phyloP scores from a whole-genome alignment of 495 filamentous ascomycete genomes.

The Hamigera avellanea region DNA sequence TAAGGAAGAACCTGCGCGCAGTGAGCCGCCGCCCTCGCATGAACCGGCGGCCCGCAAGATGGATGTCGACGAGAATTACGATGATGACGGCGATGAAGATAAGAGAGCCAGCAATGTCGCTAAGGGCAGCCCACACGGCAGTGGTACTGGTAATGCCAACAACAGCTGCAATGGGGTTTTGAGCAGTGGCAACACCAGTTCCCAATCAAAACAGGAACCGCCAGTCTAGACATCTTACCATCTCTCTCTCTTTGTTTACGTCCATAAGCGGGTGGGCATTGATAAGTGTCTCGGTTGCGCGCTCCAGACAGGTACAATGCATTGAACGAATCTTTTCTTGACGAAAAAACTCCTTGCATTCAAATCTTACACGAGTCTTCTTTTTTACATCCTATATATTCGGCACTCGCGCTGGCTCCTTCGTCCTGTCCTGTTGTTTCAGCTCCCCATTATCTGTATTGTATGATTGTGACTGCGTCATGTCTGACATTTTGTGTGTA shows the following conservation, averaged over 20 bases:
- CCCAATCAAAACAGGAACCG: constrained; percentile 24
- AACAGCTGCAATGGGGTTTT: constrained; percentile 19
- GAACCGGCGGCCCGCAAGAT: constrained; percentile 88
- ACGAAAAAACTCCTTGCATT: too few species aligned
- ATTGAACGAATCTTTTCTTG: too few species aligned
- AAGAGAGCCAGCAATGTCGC: constrained; percentile 41
- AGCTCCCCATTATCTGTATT: constrained; percentile 11
- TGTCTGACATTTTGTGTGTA: background rate
- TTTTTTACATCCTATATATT: too few species aligned
- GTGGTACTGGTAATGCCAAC: constrained; percentile 18
- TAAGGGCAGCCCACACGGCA: constrained; percentile 34
- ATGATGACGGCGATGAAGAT: constrained; percentile 76
- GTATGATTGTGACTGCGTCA: constrained; percentile 8
- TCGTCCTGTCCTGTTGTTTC: background rate
- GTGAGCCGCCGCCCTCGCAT: constrained; percentile 46
- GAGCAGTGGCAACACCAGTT: too few species aligned
- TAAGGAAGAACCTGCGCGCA: constrained; percentile 34
- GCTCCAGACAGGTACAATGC: background rate
- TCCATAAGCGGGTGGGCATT: too few species aligned
- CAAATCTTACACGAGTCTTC: too few species aligned
- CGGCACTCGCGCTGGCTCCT: too few species aligned
- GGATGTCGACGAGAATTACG: constrained; percentile 95
- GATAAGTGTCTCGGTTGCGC: too few species aligned
- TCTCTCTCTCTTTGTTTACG: constrained; percentile 1
- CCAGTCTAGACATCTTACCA: constrained; percentile 12